phyloP scores from a whole-genome alignment of 2,329 filamentous ascomycete species.

The Kalmusia sp. region DNA sequence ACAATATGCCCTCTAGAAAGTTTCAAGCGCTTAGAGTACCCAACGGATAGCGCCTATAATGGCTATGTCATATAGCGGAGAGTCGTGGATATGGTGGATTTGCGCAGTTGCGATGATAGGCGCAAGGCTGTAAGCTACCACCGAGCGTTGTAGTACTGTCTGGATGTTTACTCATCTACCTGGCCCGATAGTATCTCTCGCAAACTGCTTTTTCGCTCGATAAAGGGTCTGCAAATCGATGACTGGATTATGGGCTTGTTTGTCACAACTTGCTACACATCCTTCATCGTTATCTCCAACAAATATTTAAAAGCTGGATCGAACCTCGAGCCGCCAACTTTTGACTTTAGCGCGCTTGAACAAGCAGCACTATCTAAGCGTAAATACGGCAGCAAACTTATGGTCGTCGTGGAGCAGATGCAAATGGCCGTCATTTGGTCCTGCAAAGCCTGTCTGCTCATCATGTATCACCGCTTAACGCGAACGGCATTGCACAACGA shows the following conservation, averaged over 20 bases:
- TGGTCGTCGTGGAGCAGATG: slow-evolving; percentile 61
- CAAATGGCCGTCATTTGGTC: slow-evolving; percentile 60
- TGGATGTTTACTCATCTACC: no score
- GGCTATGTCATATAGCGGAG: slow-evolving; percentile 41
- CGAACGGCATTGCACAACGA: slow-evolving; percentile 35
- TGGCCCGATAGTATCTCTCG: slow-evolving; percentile 55
- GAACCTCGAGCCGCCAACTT: slow-evolving; percentile 54
- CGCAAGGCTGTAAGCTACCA: slow-evolving; percentile 49
- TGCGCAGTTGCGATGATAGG: slow-evolving; percentile 50
- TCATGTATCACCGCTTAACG: slow-evolving; percentile 61
- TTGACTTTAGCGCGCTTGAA: slow-evolving; percentile 53
- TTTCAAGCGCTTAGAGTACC: not conserved
- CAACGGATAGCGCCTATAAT: not conserved
- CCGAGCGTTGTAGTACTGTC: no score
- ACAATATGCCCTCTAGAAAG: slow-evolving; percentile 3
- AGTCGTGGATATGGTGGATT: slow-evolving; percentile 57
- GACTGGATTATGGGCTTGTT: slow-evolving; percentile 64
- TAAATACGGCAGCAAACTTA: slow-evolving; percentile 54
- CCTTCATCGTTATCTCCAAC: slow-evolving; percentile 58
- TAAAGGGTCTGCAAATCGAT: slow-evolving; percentile 60
- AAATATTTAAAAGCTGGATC: slow-evolving; percentile 49
- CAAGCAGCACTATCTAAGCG: slow-evolving; percentile 41
- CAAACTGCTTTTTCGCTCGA: slow-evolving; percentile 54
- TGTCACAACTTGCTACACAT: slow-evolving; percentile 57
- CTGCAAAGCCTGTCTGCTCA: slow-evolving; percentile 61